Base-by-base conservation (phyloP, 176 grass and related monocot species). In the Carex scoparia region DNA sequence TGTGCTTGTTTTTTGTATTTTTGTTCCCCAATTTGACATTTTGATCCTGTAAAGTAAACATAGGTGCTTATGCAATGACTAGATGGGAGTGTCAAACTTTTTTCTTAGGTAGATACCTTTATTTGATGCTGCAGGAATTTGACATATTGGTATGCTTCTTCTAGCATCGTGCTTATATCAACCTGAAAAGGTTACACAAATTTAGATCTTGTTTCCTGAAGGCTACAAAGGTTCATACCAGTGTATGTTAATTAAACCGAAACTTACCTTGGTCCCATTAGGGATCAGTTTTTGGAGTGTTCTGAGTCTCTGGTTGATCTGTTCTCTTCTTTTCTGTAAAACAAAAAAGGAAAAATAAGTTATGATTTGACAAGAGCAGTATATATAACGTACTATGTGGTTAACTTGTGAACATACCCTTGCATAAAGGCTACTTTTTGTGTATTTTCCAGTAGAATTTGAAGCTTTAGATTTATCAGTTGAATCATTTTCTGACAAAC, bases 111-210 rank as follows among this genome's bases (percentile, higher is more conserved):
- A 28, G 18, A 31, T 7, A 93, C 91, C 88, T 92, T 90, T 48
- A 92, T 94, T 85, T 94, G 92, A 54, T 89, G 78, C 71, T 94
- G 92, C 77, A 91, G 65, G 74, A 94, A 91, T 67, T 94, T 90
- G 8, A 94, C 85, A 84, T 94, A 94, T 57, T 89, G 81, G 46
- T 88, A 85, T 85, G 89, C 85, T 84, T 91, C 89, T 61, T 90
- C 84, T 38, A 94, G 80, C 92, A 94, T 91, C 59, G 92, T 94
- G 85, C 89, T 91, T 65, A 94, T 85, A 46, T 94, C 89, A 69
- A 90, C 91, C 91, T 93, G 84, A 18, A 74, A 93, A 56, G 10
- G 4, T 59, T 5, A 69, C 23, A 63, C 12, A 11, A 12, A 57
- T 62, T 27, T 65, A 61, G 37, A 56, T 13, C 1, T 65, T 58